A percentile compares a stretch with the other conserved stretches of the same genome.
phyloP scores from a whole-genome alignment of 2,329 filamentous ascomycete species.

The Cylindrodendrum hubeiense region DNA sequence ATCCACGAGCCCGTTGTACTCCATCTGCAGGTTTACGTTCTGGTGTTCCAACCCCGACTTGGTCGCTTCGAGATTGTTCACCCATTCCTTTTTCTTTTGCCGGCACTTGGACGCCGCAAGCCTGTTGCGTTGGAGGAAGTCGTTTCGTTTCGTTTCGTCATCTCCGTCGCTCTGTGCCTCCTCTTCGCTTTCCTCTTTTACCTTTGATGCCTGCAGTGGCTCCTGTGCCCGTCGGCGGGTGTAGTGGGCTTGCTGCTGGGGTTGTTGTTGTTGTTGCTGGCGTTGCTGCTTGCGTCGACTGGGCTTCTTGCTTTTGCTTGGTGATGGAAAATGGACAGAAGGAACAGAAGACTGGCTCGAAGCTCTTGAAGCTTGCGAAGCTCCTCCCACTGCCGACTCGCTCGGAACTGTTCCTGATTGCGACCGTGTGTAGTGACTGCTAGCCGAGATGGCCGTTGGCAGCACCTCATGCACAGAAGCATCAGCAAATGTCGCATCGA shows the following conservation, averaged over 20 bases:
- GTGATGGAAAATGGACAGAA: slow-evolving; percentile 5
- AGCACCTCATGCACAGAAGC: no score
- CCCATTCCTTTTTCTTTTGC: slow-evolving; percentile 72
- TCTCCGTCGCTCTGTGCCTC: slow-evolving; percentile 40
- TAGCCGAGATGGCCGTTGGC: neutral
- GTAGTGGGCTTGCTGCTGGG: slow-evolving; percentile 6
- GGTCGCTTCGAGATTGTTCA: slow-evolving; percentile 61
- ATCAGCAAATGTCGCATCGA: neutral
- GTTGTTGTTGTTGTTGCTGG: neutral
- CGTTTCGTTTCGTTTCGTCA: slow-evolving; percentile 59
- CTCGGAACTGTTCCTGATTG: slow-evolving; percentile 15
- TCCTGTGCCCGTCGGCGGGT: slow-evolving; percentile 2
- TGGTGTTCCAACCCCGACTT: slow-evolving; percentile 58
- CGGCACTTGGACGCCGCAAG: slow-evolving; percentile 81
- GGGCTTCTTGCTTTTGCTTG: neutral
- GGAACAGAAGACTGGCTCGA: slow-evolving; percentile 38
- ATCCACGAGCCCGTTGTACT: slow-evolving; percentile 56
- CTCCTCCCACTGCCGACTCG: slow-evolving; percentile 10
- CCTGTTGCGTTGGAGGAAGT: slow-evolving; percentile 77
- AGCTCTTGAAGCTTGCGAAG: no score
- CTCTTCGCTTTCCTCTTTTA: slow-evolving; percentile 12
- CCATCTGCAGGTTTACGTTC: slow-evolving; percentile 57
- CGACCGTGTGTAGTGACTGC: slow-evolving; percentile 18
- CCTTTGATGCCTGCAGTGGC: neutral
- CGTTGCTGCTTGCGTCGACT: slow-evolving; percentile 1